Percentiles rank a stretch among this genome's conserved stretches.
Evolutionary conservation across 306 rosid genomes (phyloP).

Genomic region (Acacia confusa): DNA sequence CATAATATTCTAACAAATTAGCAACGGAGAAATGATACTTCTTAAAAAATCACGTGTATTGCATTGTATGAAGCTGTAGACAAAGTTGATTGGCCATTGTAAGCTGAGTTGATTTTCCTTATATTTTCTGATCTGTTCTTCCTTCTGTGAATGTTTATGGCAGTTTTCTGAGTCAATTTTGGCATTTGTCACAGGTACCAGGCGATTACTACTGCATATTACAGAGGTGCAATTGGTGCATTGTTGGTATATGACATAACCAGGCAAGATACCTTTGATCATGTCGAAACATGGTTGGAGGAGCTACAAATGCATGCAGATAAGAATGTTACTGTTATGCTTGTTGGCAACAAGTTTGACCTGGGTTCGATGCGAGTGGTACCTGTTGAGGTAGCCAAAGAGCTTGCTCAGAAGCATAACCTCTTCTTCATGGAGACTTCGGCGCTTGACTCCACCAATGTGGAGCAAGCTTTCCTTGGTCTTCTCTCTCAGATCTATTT

Average conservation of each 20-base stretch:
- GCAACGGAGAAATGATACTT: not conserved
- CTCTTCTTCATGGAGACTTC: slow-evolving; percentile 93
- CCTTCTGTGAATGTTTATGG: slow-evolving; percentile 13
- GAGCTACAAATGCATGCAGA: slow-evolving; percentile 80
- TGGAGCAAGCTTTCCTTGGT: slow-evolving; percentile 74
- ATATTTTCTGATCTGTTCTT: not conserved
- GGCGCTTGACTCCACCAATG: slow-evolving; percentile 86
- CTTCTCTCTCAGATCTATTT: slow-evolving; percentile 80
- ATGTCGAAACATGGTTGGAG: slow-evolving; percentile 77
- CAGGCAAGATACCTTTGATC: slow-evolving; percentile 72
- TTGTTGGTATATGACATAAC: slow-evolving; percentile 88
- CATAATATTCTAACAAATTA: too few relatives aligned
- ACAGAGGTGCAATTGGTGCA: slow-evolving; percentile 94
- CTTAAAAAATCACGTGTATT: not conserved
- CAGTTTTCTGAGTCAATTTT: slow-evolving; percentile 32
- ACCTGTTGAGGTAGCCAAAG: slow-evolving; percentile 70
- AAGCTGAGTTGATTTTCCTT: not conserved
- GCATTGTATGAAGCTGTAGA: not conserved
- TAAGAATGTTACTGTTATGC: slow-evolving; percentile 76
- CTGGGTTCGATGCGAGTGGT: slow-evolving; percentile 68
- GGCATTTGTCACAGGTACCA: slow-evolving; percentile 65
- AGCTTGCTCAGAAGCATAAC: slow-evolving; percentile 68
- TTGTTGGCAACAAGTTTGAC: slow-evolving; percentile 93
- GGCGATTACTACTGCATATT: slow-evolving; percentile 95
- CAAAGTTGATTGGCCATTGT: not conserved